Conservation (phyloP, 164 flowering plant genomes). For the Aristolochia fimbriata region DNA sequence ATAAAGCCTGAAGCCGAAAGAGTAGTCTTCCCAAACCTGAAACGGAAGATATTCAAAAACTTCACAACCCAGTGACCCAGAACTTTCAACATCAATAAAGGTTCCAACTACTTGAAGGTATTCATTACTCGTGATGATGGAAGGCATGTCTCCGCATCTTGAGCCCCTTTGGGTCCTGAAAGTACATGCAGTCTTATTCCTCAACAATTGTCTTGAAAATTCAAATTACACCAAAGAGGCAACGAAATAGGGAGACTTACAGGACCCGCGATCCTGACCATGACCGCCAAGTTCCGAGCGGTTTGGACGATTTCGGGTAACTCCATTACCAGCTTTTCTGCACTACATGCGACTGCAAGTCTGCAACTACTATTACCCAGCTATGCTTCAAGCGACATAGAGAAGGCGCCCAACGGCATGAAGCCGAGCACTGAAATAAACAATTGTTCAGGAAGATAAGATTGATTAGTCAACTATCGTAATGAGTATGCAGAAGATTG, state of each 20-base stretch:
- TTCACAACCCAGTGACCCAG: neutral
- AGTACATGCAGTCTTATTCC: neutral
- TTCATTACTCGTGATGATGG: constrained; percentile 57
- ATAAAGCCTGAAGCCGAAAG: constrained; percentile 84
- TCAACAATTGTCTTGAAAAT: no score
- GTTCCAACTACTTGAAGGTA: neutral
- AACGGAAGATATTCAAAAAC: neutral
- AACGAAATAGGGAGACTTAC: constrained; percentile 28
- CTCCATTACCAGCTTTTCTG: constrained; percentile 29
- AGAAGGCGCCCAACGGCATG: no score
- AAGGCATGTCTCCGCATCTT: constrained; percentile 81
- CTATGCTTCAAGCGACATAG: no score
- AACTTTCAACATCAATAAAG: neutral
- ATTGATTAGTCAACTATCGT: no score
- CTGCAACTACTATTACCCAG: no score
- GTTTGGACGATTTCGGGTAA: constrained; percentile 46
- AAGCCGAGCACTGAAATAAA: no score
- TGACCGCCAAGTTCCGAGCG: constrained; percentile 63
- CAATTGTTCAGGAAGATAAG: no score
- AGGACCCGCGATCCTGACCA: constrained; percentile 81
- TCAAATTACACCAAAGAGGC: neutral
- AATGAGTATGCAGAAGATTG: no score
- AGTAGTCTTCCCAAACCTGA: constrained; percentile 72
- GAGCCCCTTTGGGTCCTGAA: constrained; percentile 84
- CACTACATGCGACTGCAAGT: no score